Evolutionary conservation across 2,329 filamentous ascomycete genomes (phyloP).

Genomic region (Diaporthe ampelina): DNA sequence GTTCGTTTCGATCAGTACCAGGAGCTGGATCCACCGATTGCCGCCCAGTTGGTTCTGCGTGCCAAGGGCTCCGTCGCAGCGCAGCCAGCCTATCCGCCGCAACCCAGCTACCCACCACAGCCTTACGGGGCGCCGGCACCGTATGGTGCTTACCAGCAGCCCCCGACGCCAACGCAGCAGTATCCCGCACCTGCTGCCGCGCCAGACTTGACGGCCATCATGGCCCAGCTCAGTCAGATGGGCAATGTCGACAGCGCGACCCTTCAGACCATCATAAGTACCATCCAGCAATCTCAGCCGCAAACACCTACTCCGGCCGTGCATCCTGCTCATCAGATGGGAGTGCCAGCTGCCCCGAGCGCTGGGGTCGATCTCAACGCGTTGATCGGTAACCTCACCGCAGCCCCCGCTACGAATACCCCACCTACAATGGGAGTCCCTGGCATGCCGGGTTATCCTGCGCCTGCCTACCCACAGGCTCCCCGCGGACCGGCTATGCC

Average conservation of each 20-base stretch:
- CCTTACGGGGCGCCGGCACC: conserved; percentile 44
- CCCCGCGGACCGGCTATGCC: conserved; percentile 47
- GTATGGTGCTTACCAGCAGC: conserved; percentile 50
- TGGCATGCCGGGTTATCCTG: conserved; percentile 47
- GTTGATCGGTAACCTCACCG: conserved; percentile 57
- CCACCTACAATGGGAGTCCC: conserved; percentile 21
- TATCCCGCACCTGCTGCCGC: conserved; percentile 47
- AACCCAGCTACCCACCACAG: conserved; percentile 50
- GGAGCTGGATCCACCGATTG: conserved; percentile 82
- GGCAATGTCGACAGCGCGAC: conserved; percentile 77
- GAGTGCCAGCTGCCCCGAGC: conserved; percentile 46
- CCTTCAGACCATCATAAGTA: conserved; percentile 78
- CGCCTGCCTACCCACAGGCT: conserved; percentile 45
- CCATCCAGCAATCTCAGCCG: conserved; percentile 58
- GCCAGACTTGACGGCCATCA: conserved; percentile 72
- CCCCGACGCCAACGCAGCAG: conserved; percentile 48
- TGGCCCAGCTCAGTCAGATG: conserved; percentile 73
- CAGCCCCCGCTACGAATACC: conserved; percentile 26
- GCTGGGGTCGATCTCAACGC: conserved; percentile 61
- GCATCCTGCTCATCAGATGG: conserved; percentile 19
- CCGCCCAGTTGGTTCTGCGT: conserved; percentile 84
- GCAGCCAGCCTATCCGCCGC: conserved; percentile 48
- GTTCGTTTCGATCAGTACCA: conserved; percentile 91
- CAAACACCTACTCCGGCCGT: conserved; percentile 32
- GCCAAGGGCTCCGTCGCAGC: conserved; percentile 64